Conservation (phyloP, 768 basidiomycete genomes). For the Termitomyces sp. region DNA sequence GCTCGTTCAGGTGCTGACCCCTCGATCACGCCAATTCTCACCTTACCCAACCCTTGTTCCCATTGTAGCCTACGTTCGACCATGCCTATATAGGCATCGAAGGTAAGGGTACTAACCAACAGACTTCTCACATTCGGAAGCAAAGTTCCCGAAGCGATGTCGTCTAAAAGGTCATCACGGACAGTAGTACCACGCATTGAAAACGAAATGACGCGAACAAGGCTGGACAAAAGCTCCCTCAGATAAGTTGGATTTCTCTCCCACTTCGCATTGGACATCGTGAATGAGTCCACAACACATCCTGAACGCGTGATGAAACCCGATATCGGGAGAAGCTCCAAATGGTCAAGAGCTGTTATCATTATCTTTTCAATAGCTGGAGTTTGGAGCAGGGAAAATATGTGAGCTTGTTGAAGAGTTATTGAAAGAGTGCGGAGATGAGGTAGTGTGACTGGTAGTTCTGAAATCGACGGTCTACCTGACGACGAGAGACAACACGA, state of each 20-base stretch:
- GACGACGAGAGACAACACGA: not conserved
- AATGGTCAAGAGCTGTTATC: not conserved
- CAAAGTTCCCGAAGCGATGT: not conserved
- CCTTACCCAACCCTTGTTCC: not conserved
- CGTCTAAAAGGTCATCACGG: not conserved
- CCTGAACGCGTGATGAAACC: not conserved
- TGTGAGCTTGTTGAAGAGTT: not conserved
- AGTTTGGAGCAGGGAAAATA: not conserved
- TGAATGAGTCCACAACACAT: not conserved
- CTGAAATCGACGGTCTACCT: not conserved
- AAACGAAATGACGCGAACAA: not conserved
- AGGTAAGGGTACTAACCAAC: not conserved
- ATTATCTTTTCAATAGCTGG: not conserved
- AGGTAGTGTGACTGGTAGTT: not conserved
- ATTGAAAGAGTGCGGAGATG: not conserved
- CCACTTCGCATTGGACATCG: not conserved
- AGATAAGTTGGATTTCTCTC: not conserved
- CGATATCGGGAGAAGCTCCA: not conserved
- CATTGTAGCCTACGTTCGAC: not conserved
- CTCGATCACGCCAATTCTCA: not conserved
- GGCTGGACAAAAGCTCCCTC: not conserved
- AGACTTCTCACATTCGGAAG: not conserved
- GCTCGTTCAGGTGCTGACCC: not conserved
- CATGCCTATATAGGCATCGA: not conserved
- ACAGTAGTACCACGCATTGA: not conserved